These are phyloP conservation scores for Boletus sp. DNA, from an alignment of 1,284 basidiomycete species.

Conservation along the genomic window DNA sequence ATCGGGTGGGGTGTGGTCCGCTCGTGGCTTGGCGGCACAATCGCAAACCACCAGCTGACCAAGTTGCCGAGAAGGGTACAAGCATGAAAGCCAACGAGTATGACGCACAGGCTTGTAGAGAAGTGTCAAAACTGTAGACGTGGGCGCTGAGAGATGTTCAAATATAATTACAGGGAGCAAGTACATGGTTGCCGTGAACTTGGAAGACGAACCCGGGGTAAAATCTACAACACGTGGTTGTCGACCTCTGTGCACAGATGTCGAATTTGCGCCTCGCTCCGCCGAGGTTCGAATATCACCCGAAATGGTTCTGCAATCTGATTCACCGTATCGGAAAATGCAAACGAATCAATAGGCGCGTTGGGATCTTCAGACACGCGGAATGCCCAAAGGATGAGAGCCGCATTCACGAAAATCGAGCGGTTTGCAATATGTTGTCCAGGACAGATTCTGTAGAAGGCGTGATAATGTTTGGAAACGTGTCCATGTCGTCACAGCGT, in stretches of 20 bases:
- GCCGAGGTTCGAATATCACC: conserved; percentile 2
- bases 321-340: conserved; percentile 1
- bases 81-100: no score
- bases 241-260: not conserved
- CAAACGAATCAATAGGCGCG: conserved; percentile 4
- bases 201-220: not conserved
- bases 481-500: not conserved
- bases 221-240: not conserved
- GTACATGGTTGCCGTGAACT: no score
- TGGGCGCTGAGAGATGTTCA: no score
- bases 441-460: conserved; percentile 1
- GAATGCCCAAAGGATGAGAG: conserved; percentile 8
- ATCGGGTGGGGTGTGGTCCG: no score
- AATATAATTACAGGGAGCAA: no score
- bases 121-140: no score
- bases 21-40: no score
- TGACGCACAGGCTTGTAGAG: no score
- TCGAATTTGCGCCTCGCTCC: conserved; percentile 1
- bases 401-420: not conserved
- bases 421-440: conserved; percentile 7
- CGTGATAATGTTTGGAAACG: not conserved
- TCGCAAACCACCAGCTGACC: no score
- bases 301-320: conserved; percentile 5
- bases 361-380: conserved; percentile 3
- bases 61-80: no score